A percentile compares a stretch with the other conserved stretches of the same genome.
phyloP scores from a whole-genome alignment of 345 rosid genomes.

The Acer negundo region DNA sequence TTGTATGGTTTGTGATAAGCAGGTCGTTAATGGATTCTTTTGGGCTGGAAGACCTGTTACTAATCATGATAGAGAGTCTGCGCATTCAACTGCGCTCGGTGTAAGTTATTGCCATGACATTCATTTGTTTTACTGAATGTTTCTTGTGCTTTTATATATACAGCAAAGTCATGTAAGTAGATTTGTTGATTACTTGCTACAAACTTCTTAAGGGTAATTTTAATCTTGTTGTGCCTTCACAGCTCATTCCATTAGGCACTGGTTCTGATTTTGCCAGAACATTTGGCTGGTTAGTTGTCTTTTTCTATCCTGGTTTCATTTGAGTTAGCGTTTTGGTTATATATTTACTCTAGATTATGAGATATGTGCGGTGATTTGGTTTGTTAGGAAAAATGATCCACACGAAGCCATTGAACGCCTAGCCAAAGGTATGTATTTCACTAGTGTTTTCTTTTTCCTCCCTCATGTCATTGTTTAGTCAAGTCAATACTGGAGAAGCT shows the following conservation, averaged over 20 bases:
- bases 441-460: neutral
- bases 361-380: constrained; percentile 7
- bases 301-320: constrained; percentile 15
- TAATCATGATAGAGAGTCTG: constrained; percentile 44
- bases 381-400: constrained; percentile 82
- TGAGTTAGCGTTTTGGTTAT: neutral
- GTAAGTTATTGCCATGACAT: constrained; percentile 49
- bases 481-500: neutral
- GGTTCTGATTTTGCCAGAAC: constrained; percentile 96
- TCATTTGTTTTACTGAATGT: neutral
- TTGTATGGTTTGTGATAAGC: constrained; percentile 22
- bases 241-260: constrained; percentile 95
- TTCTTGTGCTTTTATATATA: constrained; percentile 5
- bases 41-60: constrained; percentile 73
- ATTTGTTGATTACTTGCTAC: constrained; percentile 3
- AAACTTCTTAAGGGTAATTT: constrained; percentile 19
- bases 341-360: constrained; percentile 15
- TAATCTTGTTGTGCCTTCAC: constrained; percentile 31
- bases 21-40: constrained; percentile 98
- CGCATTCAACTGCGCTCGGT: constrained; percentile 81
- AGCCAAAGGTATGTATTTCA: constrained; percentile 69
- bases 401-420: constrained; percentile 81
- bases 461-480: neutral
- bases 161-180: neutral
- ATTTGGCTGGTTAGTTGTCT: constrained; percentile 83